Conservation (phyloP, 305 asterid genomes). For the Fraxinus greggii region DNA sequence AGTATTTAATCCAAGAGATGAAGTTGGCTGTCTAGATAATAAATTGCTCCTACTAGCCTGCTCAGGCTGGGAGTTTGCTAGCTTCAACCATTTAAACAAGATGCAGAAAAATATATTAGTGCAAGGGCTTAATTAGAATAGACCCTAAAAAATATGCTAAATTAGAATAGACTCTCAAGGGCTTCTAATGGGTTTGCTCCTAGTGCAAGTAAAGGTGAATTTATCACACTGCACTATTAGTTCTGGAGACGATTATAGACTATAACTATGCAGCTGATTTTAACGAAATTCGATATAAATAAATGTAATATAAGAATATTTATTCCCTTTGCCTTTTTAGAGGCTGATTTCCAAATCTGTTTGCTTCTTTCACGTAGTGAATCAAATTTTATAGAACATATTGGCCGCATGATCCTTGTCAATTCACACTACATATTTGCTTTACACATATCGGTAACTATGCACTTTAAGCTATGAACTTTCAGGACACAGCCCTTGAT, state of each 20-base stretch:
- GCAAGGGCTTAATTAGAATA: no score
- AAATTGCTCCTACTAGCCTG: constrained; percentile 63
- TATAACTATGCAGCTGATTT: background rate
- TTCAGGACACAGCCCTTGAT: background rate
- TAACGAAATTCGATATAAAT: background rate
- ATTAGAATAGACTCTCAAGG: background rate
- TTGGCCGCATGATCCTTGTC: background rate
- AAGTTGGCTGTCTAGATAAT: constrained; percentile 53
- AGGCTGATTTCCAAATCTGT: background rate
- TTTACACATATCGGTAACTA: background rate
- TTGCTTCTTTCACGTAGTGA: background rate
- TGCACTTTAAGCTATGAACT: background rate
- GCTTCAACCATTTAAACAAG: constrained; percentile 48
- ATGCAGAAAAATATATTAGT: constrained; percentile 9
- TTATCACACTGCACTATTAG: background rate
- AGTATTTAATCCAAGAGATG: constrained; percentile 67
- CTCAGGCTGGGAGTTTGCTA: constrained; percentile 70
- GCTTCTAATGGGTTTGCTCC: background rate
- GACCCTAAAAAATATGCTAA: constrained; percentile 1
- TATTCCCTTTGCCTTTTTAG: background rate
- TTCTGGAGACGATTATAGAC: background rate
- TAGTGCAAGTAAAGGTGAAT: background rate
- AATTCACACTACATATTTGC: background rate
- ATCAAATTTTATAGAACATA: background rate
- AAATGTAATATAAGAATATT: background rate